Evolutionary conservation across 306 rosid genomes (phyloP).

Genomic region (Cucurbita ficifolia): DNA sequence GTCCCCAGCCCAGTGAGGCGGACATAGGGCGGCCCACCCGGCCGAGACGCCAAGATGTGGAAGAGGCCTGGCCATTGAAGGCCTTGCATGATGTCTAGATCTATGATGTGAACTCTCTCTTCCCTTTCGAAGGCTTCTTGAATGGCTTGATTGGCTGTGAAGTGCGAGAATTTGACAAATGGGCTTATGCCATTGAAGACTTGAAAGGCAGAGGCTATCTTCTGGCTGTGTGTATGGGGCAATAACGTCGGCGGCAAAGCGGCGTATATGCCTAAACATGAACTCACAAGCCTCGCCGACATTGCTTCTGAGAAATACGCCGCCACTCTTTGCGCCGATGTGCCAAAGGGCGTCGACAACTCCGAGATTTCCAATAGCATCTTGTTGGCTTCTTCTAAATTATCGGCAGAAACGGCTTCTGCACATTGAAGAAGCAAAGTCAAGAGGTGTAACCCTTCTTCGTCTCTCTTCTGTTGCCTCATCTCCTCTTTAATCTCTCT

Average conservation of each 20-base stretch:
- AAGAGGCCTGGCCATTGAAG: conserved; percentile 96
- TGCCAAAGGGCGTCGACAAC: conserved; percentile 76
- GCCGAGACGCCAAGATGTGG: conserved; percentile 76
- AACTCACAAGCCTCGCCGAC: conserved; percentile 83
- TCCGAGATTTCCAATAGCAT: conserved; percentile 76
- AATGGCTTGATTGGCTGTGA: conserved; percentile 93
- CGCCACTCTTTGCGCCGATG: conserved; percentile 91
- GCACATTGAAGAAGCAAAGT: conserved; percentile 89
- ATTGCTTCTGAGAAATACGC: conserved; percentile 96
- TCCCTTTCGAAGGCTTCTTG: conserved; percentile 95
- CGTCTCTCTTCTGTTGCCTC: conserved; percentile 65
- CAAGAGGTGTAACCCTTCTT: conserved; percentile 74
- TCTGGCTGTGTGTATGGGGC: conserved; percentile 42
- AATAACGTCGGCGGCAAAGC: conserved; percentile 34
- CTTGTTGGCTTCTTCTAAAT: conserved; percentile 67
- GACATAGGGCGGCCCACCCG: conserved; percentile 88
- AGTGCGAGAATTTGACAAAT: conserved; percentile 86
- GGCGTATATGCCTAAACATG: conserved; percentile 77
- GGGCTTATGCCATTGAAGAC: conserved; percentile 96
- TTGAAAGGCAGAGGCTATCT: conserved; percentile 85
- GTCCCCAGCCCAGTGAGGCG: conserved; percentile 84
- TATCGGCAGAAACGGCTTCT: conserved; percentile 81
- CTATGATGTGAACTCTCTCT: conserved; percentile 78
- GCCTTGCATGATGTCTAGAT: conserved; percentile 96
- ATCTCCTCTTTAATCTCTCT: conserved; percentile 65